A percentile compares a stretch with the other conserved stretches of the same genome.
These are phyloP conservation scores for Auricularia sp. DNA, from an alignment of 768 basidiomycete genomes.

Conservation along the genomic window DNA sequence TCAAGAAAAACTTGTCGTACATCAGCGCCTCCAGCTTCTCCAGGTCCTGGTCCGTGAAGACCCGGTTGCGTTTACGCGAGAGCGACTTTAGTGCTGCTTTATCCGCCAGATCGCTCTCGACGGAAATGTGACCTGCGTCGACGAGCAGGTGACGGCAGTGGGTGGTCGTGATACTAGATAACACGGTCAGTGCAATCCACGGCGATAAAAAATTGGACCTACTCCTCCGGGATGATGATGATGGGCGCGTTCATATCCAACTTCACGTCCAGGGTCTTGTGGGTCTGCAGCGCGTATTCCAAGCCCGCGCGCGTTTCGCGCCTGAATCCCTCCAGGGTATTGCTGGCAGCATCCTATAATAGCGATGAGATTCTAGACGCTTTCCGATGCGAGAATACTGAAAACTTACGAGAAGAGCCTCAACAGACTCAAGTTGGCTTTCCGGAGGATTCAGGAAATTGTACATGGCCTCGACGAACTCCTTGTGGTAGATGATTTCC, in stretches of 20 bases:
- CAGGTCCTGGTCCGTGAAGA: conserved; percentile 84
- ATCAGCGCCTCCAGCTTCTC: conserved; percentile 78
- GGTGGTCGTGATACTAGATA: conserved; percentile 57
- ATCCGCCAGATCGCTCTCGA: conserved; percentile 82
- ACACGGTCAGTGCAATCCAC: not conserved
- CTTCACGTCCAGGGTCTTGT: conserved; percentile 94
- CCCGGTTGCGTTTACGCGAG: conserved; percentile 70
- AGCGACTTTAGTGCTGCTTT: conserved; percentile 71
- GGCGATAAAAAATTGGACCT: conserved; percentile 13
- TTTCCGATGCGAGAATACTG: not conserved
- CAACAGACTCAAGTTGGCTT: conserved; percentile 91
- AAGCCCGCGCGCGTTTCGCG: conserved; percentile 91
- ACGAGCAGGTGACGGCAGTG: conserved; percentile 80
- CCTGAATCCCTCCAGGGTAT: conserved; percentile 85
- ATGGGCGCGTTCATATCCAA: conserved; percentile 95
- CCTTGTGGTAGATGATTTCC: conserved; percentile 93
- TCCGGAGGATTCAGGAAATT: conserved; percentile 89
- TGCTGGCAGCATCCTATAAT: conserved; percentile 73
- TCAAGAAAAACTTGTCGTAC: conserved; percentile 85
- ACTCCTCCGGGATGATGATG: conserved; percentile 96
- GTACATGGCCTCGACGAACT: conserved; percentile 86
- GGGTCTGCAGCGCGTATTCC: conserved; percentile 84
- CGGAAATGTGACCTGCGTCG: conserved; percentile 93
- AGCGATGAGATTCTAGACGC: not conserved
- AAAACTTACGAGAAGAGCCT: conserved; percentile 63